These are phyloP conservation scores for Cornus controversa DNA, from an alignment of 148 eudicot species.

Conservation along the genomic window DNA sequence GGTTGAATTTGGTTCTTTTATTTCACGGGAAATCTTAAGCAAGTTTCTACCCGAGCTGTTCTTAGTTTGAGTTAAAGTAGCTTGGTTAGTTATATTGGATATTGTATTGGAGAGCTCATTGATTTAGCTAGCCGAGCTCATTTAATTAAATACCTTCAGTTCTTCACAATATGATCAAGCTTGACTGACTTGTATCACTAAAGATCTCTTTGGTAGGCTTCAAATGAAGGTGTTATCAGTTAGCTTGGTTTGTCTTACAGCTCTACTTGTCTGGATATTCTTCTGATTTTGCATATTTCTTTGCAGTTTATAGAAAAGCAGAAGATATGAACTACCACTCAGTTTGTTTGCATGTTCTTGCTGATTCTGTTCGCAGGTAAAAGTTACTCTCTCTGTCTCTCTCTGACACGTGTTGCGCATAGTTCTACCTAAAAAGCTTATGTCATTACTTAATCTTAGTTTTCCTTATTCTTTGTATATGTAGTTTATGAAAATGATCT, in stretches of 20 bases:
- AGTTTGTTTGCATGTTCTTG: constrained; percentile 91
- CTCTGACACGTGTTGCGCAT: neutral
- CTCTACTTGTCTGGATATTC: neutral
- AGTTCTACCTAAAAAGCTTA: neutral
- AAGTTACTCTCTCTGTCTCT: constrained; percentile 11
- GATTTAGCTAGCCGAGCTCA: neutral
- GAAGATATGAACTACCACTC: constrained; percentile 98
- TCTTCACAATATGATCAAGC: neutral
- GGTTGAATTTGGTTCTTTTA: neutral
- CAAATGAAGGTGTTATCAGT: neutral
- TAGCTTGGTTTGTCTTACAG: neutral
- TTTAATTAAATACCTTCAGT: neutral
- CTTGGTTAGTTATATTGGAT: neutral
- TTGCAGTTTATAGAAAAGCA: constrained; percentile 90
- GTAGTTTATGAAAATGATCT: constrained; percentile 12
- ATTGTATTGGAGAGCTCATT: neutral
- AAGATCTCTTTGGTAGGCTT: neutral
- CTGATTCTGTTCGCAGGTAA: constrained; percentile 98
- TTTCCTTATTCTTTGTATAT: neutral
- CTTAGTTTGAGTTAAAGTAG: neutral
- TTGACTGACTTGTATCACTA: neutral
- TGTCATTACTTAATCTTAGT: neutral
- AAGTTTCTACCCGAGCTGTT: neutral
- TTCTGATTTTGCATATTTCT: constrained; percentile 15
- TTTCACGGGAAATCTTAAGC: neutral